Evolutionary conservation across 768 basidiomycete genomes (phyloP).

Genomic region (Boletus subparvulus): DNA sequence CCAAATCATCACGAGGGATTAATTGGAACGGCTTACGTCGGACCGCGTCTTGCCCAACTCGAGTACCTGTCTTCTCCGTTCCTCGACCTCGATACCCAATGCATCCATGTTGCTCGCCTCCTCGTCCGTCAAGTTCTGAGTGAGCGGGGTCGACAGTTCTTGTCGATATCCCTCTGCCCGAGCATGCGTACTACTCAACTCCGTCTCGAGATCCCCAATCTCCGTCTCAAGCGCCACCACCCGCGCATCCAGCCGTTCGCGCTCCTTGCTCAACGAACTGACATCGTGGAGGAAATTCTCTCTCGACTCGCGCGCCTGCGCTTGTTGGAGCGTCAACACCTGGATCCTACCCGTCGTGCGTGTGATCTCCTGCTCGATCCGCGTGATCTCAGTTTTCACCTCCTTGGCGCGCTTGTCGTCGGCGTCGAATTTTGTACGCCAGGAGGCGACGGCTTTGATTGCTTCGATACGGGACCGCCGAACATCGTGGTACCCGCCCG

Average conservation of each 20-base stretch:
- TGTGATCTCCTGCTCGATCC: constrained; percentile 86
- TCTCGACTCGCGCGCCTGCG: constrained; percentile 64
- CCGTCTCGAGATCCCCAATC: constrained; percentile 69
- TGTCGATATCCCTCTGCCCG: constrained; percentile 62
- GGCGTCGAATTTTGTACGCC: constrained; percentile 69
- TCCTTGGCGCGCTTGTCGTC: constrained; percentile 67
- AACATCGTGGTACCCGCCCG: constrained; percentile 94
- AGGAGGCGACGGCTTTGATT: constrained; percentile 71
- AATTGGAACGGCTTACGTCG: constrained; percentile 50
- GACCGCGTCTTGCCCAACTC: constrained; percentile 67
- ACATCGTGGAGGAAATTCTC: constrained; percentile 68
- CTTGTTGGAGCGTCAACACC: constrained; percentile 65
- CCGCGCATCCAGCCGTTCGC: constrained; percentile 63
- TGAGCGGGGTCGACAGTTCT: constrained; percentile 76
- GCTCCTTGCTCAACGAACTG: constrained; percentile 57
- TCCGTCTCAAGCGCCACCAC: constrained; percentile 65
- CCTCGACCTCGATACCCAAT: constrained; percentile 76
- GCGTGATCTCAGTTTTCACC: constrained; percentile 66
- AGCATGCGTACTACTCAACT: constrained; percentile 58
- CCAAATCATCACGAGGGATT: not conserved
- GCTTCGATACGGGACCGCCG: constrained; percentile 88
- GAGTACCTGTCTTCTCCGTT: constrained; percentile 65
- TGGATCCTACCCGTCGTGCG: constrained; percentile 70
- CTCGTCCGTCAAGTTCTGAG: constrained; percentile 65
- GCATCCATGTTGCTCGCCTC: constrained; percentile 67